Conservation (phyloP, 2,329 filamentous ascomycete species). For the Aspergillus puulaauensis region DNA sequence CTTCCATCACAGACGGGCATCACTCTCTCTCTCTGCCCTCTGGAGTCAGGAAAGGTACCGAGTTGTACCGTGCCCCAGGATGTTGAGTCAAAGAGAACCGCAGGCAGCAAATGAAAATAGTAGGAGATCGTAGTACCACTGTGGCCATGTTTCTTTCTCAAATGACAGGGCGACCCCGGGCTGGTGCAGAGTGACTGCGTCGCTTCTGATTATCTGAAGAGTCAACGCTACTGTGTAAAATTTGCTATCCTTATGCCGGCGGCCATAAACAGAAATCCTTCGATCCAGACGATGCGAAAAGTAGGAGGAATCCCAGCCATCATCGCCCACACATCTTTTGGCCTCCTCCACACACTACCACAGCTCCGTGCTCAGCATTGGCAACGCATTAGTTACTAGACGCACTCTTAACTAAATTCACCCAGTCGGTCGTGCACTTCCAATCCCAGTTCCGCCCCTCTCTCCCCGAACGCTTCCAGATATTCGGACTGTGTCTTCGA, state of each 20-base stretch:
- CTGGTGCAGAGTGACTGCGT: neutral
- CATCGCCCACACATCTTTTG: constrained; percentile 16
- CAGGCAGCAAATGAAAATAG: neutral
- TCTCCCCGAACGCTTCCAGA: constrained; percentile 11
- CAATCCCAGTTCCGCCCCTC: constrained; percentile 14
- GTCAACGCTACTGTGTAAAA: constrained; percentile 13
- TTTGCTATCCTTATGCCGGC: constrained; percentile 20
- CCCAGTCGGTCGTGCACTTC: constrained; percentile 7
- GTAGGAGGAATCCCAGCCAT: constrained; percentile 16
- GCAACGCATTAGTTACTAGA: neutral
- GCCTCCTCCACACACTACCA: constrained; percentile 22
- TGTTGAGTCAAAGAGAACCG: no score
- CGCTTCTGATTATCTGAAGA: constrained; percentile 7
- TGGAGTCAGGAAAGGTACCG: neutral
- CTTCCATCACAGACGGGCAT: neutral
- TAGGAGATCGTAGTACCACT: neutral
- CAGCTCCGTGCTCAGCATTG: constrained; percentile 17
- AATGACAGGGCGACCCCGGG: neutral
- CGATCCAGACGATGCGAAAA: constrained; percentile 9
- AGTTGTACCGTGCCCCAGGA: neutral
- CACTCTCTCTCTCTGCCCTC: neutral
- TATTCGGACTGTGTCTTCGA: constrained; percentile 7
- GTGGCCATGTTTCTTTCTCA: neutral
- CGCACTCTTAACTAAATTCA: constrained; percentile 3
- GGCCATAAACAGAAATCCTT: constrained; percentile 27